These are phyloP conservation scores for Piper betle DNA, from an alignment of 164 flowering plant species.

Conservation along the genomic window DNA sequence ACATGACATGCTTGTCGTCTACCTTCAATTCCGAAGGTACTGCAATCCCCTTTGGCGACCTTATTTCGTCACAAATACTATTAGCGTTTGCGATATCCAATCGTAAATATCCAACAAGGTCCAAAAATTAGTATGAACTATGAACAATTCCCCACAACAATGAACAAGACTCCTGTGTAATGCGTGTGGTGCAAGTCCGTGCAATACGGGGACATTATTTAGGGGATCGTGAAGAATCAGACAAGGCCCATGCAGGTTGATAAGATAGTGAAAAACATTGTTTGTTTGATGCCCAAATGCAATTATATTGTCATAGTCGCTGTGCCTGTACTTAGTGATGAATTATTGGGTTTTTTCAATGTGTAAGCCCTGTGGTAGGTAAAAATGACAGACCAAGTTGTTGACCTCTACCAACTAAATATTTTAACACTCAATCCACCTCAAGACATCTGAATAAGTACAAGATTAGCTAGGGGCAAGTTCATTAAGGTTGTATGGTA, in stretches of 20 bases:
- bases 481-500: background rate
- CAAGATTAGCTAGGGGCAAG: background rate
- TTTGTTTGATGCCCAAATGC: background rate
- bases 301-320: too few relatives aligned
- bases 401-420: background rate
- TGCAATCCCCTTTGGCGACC: background rate
- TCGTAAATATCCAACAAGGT: too few relatives aligned
- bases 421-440: background rate
- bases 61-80: background rate
- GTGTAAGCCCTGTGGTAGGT: background rate
- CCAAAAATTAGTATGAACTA: too few relatives aligned
- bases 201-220: too few relatives aligned
- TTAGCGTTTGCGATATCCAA: background rate
- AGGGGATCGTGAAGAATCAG: too few relatives aligned
- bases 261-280: too few relatives aligned
- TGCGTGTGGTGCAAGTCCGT: too few relatives aligned
- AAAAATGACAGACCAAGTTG: background rate
- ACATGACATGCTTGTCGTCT: background rate
- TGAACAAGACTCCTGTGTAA: too few relatives aligned
- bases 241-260: background rate
- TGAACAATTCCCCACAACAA: too few relatives aligned
- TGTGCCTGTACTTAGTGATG: background rate
- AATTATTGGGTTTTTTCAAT: background rate
- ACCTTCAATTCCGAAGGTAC: background rate
- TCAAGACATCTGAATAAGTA: background rate